These are phyloP conservation scores for Aspergillus sclerotiicarbonarius DNA, from an alignment of 495 filamentous ascomycete species.

Conservation along the genomic window DNA sequence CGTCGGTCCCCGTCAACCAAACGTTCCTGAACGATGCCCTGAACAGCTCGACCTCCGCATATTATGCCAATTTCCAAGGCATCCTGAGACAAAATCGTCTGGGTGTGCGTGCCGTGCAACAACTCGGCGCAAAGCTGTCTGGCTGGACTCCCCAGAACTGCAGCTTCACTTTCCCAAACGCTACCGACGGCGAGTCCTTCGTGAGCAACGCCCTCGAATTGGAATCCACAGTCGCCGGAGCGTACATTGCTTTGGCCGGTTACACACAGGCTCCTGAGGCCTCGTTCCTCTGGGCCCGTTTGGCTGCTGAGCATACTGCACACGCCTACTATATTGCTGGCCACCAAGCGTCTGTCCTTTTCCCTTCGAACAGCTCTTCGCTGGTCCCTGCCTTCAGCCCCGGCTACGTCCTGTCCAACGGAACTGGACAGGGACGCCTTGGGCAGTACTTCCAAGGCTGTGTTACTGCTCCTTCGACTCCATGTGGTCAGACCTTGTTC, in stretches of 20 bases:
- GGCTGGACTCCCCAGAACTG: constrained; percentile 24
- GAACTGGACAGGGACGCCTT: constrained; percentile 27
- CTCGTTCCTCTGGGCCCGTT: constrained; percentile 31
- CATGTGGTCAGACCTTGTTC: constrained; percentile 23
- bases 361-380: constrained; percentile 25
- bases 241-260: constrained; percentile 30
- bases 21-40: constrained; percentile 23
- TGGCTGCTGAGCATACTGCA: constrained; percentile 31
- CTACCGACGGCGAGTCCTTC: constrained; percentile 19
- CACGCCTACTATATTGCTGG: constrained; percentile 27
- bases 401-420: constrained; percentile 20
- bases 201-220: constrained; percentile 23
- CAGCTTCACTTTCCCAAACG: constrained; percentile 23
- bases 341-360: constrained; percentile 23
- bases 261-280: constrained; percentile 36
- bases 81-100: constrained; percentile 28
- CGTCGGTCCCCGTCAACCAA: constrained; percentile 22
- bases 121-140: constrained; percentile 16
- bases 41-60: constrained; percentile 19
- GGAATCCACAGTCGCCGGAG: constrained; percentile 27
- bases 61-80: constrained; percentile 26
- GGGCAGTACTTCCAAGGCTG: constrained; percentile 29
- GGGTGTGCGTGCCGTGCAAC: constrained; percentile 24
- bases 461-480: constrained; percentile 22
- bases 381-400: constrained; percentile 29